Conservation (phyloP, 148 eudicot genomes). For the Camellia granthamiana region DNA sequence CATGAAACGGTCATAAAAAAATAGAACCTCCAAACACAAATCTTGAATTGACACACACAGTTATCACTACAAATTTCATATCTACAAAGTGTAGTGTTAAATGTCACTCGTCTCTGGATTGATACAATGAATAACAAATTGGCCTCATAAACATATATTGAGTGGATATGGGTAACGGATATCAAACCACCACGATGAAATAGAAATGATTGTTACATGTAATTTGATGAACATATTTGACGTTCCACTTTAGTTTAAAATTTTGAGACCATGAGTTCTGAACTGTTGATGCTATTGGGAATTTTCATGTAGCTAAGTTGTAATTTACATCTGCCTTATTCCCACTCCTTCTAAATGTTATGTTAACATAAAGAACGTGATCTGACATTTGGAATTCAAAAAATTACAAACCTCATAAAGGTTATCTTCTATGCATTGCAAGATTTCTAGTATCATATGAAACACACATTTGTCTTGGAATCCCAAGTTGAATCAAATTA, state of each 20-base stretch:
- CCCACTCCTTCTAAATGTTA: not conserved
- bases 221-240: not conserved
- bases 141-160: not conserved
- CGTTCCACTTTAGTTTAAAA: not conserved
- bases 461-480: not conserved
- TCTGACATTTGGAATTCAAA: not conserved
- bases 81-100: not conserved
- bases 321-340: not conserved
- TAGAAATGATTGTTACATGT: not conserved
- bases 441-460: not conserved
- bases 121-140: not conserved
- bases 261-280: not conserved
- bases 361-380: not conserved
- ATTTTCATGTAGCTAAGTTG: not conserved
- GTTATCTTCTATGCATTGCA: not conserved
- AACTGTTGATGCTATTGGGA: not conserved
- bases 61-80: not conserved
- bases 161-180: not conserved
- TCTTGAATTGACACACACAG: not conserved
- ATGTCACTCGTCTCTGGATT: not conserved
- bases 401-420: not conserved
- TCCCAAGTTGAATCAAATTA: not conserved
- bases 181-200: not conserved
- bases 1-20: not conserved
- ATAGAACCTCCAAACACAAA: not conserved